A percentile compares a stretch with the other conserved stretches of the same genome.
Evolutionary conservation across 2,329 filamentous ascomycete species (phyloP).

Genomic region (Xylaria multiplex): DNA sequence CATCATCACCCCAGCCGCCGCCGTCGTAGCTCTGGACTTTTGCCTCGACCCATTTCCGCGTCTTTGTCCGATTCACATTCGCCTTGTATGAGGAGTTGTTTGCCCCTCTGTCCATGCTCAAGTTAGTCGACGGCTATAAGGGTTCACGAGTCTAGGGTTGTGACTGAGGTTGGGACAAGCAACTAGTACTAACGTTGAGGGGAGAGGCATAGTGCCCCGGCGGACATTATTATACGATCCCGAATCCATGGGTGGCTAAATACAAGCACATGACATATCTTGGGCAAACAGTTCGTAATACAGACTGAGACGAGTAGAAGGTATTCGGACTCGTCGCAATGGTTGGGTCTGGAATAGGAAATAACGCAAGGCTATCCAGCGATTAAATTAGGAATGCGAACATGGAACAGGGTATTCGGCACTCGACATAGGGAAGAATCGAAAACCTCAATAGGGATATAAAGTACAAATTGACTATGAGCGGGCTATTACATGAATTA

Average conservation of each 20-base stretch:
- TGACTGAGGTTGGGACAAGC: background rate
- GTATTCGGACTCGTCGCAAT: background rate
- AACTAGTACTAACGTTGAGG: constrained; percentile 34
- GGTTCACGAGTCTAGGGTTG: background rate
- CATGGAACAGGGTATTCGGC: constrained; percentile 21
- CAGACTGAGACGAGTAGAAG: background rate
- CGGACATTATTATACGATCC: constrained; percentile 40
- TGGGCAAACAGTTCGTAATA: background rate
- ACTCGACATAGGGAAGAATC: constrained; percentile 8
- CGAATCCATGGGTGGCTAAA: constrained; percentile 37
- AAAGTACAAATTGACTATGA: constrained; percentile 25
- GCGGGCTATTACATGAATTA: constrained; percentile 27
- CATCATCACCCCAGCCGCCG: constrained; percentile 87
- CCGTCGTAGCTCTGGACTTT: constrained; percentile 88
- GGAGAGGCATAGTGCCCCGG: constrained; percentile 33
- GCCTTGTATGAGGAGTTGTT: constrained; percentile 69
- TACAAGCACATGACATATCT: constrained; percentile 21
- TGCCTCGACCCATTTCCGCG: constrained; percentile 94
- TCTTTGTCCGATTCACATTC: constrained; percentile 89
- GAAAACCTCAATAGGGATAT: constrained; percentile 18
- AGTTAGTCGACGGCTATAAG: constrained; percentile 17
- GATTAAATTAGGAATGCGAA: constrained; percentile 21
- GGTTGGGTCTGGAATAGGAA: background rate
- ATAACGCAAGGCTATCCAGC: constrained; percentile 2
- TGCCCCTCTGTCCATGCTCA: constrained; percentile 8